Conservation (phyloP, 2,329 filamentous ascomycete genomes). For the Cryphonectria japonica region DNA sequence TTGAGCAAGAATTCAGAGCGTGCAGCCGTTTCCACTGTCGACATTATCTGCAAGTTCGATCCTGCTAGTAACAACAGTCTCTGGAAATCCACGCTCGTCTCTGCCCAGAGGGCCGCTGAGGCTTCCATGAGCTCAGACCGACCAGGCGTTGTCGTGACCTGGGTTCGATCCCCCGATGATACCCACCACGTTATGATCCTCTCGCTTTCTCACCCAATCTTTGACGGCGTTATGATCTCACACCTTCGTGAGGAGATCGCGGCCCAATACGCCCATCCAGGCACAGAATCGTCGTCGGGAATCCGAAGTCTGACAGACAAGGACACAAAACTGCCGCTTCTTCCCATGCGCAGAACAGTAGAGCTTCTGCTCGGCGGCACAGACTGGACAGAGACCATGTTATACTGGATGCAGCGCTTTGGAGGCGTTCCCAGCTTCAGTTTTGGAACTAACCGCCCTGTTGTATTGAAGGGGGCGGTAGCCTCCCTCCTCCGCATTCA, state of each 20-base stretch:
- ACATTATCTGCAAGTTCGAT: background rate
- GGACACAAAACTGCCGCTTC: background rate
- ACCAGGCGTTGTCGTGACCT: background rate
- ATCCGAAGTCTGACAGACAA: no score
- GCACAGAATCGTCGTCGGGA: background rate
- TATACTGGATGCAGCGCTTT: slow-evolving; percentile 27
- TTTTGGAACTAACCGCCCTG: background rate
- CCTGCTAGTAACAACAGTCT: background rate
- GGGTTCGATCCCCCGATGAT: background rate
- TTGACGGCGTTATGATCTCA: background rate
- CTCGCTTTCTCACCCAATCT: background rate
- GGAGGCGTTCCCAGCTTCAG: slow-evolving; percentile 15
- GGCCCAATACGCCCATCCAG: background rate
- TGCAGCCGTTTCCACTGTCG: background rate
- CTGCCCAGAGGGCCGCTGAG: background rate
- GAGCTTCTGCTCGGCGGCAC: slow-evolving; percentile 19
- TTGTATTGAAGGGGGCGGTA: background rate
- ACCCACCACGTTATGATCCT: background rate
- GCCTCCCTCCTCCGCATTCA: background rate
- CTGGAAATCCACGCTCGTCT: background rate
- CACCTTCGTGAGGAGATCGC: background rate
- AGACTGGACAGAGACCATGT: slow-evolving; percentile 28
- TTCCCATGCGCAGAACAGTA: slow-evolving; percentile 16
- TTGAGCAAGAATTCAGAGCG: slow-evolving; percentile 1
- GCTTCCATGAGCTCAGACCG: background rate